These are phyloP conservation scores for Eremomyces bilateralis DNA, from an alignment of 495 filamentous ascomycete genomes.

Conservation along the genomic window DNA sequence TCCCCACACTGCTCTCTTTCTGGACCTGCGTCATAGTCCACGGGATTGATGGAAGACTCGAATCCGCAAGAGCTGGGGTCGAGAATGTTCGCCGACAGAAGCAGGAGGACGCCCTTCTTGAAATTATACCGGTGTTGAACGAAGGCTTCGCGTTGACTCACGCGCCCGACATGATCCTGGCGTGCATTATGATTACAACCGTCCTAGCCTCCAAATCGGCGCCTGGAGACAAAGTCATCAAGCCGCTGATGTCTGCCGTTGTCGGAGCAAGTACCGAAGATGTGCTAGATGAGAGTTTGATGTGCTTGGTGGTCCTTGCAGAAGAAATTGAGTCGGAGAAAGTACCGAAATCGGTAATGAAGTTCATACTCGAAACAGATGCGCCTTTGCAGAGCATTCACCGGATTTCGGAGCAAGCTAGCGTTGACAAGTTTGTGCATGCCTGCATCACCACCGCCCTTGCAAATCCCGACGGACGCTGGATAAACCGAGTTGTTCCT, in stretches of 20 bases:
- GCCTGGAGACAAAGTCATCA: constrained; percentile 50
- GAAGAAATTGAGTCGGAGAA: constrained; percentile 26
- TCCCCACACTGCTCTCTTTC: constrained; percentile 58
- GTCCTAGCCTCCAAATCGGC: constrained; percentile 62
- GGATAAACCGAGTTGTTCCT: too few relatives aligned
- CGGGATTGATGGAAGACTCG: constrained; percentile 50
- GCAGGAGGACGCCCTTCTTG: constrained; percentile 55
- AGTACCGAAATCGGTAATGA: not conserved
- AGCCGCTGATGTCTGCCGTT: constrained; percentile 69
- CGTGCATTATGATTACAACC: constrained; percentile 73
- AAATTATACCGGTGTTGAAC: constrained; percentile 53
- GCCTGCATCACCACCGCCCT: too few relatives aligned
- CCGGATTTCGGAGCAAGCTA: too few relatives aligned
- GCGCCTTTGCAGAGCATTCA: not conserved
- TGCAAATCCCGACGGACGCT: too few relatives aligned
- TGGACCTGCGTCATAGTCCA: constrained; percentile 66
- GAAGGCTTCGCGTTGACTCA: constrained; percentile 51
- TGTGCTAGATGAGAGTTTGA: constrained; percentile 47
- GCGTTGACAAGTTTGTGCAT: too few relatives aligned
- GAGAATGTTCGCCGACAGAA: constrained; percentile 27
- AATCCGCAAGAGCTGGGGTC: constrained; percentile 49
- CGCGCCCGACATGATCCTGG: constrained; percentile 53
- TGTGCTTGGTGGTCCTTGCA: constrained; percentile 59
- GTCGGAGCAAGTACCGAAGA: constrained; percentile 17
- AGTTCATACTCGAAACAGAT: not conserved